phyloP scores from a whole-genome alignment of 2,329 filamentous ascomycete genomes.

The Trichoderma gracile region DNA sequence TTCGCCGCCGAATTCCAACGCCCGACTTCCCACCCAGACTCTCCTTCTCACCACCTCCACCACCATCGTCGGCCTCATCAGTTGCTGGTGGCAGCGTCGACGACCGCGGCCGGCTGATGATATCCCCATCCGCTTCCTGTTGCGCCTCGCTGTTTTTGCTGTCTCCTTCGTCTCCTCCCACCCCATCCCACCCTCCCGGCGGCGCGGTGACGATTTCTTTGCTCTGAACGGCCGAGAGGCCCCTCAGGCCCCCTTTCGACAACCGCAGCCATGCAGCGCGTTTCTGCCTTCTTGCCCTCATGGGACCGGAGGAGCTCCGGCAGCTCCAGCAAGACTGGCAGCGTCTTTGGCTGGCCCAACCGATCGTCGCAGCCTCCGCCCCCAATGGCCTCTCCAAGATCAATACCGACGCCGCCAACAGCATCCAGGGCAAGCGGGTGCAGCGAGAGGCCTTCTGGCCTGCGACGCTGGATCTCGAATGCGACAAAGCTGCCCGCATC shows the following conservation, averaged over 20 bases:
- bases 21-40: not conserved
- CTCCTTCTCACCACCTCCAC: not conserved
- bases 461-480: conserved; percentile 80
- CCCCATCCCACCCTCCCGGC: conserved; percentile 2
- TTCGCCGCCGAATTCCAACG: conserved; percentile 2
- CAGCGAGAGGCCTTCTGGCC: conserved; percentile 77
- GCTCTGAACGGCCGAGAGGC: conserved; percentile 37
- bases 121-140: not conserved
- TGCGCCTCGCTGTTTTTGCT: not conserved
- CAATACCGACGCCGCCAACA: conserved; percentile 40
- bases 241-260: conserved; percentile 27
- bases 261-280: conserved; percentile 44
- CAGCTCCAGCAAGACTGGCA: conserved; percentile 32
- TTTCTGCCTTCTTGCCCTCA: conserved; percentile 47
- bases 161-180: not conserved
- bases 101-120: not conserved
- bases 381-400: conserved; percentile 35
- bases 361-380: conserved; percentile 38
- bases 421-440: conserved; percentile 33
- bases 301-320: conserved; percentile 47
- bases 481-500: conserved; percentile 87
- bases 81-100: conserved; percentile 4
- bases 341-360: conserved; percentile 49
- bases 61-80: conserved; percentile 14
- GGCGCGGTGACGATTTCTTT: conserved; percentile 34